Conservation (phyloP, 768 basidiomycete genomes). For the Mrakia frigida region DNA sequence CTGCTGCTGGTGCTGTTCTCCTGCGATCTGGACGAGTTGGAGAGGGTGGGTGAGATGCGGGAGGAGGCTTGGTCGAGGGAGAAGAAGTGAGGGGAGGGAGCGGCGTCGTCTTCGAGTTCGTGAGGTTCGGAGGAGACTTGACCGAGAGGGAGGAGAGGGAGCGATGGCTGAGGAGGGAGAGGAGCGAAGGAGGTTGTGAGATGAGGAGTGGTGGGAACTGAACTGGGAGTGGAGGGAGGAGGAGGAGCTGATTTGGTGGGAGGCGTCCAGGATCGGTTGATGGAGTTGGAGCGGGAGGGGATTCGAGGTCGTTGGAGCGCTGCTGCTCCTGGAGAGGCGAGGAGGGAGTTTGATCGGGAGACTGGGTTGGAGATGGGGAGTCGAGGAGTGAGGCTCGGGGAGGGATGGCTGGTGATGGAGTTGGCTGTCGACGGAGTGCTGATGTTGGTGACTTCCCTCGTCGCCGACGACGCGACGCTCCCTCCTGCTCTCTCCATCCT, state of each 20-base stretch:
- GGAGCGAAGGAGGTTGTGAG: not conserved
- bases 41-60: not conserved
- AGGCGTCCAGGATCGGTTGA: conserved; percentile 3
- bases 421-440: not conserved
- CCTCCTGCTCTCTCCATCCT: no score
- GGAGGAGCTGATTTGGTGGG: not conserved
- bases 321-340: not conserved
- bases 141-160: not conserved
- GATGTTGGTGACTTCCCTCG: not conserved
- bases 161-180: not conserved
- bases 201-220: not conserved
- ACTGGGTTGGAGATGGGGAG: not conserved
- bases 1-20: not conserved
- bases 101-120: no score
- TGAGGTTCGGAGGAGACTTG: not conserved
- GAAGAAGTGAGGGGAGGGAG: not conserved
- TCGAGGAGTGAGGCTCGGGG: not conserved
- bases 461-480: not conserved
- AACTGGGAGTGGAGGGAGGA: not conserved
- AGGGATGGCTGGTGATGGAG: not conserved
- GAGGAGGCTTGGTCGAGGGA: not conserved
- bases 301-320: not conserved
- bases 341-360: conserved; percentile 4
- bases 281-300: not conserved
- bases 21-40: not conserved